Base-by-base conservation (phyloP, 495 filamentous ascomycete genomes). In the Ascobolus immersus region DNA sequence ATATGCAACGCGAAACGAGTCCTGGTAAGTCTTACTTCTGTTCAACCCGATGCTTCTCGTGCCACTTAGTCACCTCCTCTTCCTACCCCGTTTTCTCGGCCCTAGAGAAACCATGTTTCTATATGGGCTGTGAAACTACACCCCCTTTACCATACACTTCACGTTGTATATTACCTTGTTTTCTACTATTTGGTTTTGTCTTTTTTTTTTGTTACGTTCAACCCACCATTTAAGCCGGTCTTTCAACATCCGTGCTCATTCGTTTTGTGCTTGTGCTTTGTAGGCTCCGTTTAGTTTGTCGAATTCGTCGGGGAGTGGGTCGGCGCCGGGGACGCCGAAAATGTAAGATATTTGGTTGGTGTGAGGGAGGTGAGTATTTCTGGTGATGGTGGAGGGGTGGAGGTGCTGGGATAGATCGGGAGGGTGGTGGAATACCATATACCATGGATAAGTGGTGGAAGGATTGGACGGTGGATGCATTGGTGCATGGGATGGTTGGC, bases 1-100 rank as follows among this genome's bases (percentile, higher is more conserved):
- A 77, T 96, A 38, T 89, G 75, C 50, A 86, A 82, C 50, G 89
- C 82, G 17, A 91, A 91, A 57, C 76, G 79, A 51, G 86, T 92
- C 35, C 50, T 94, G 52, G 86, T 90, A 61, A 54, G 79, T 64
- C n/a, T n/a, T n/a, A n/a, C n/a, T n/a, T n/a, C n/a, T n/a, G n/a
- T n/a, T n/a, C n/a, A n/a, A n/a, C n/a, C n/a, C n/a, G n/a, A n/a
- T 28, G 32, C 19, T 4, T 3, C 10, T 24, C 19, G 19, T 1
- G 8, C 2, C 32, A 12, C 3, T 21, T 12, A 9, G n/a, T 4
- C 35, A 9, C 4, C 17, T 17, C 12, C 9, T 23, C 21, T 28
- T 18, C 25, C 11, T 17, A 8, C n/a, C 2, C 17, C 0, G 8
- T 21, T 17, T 13, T n/a, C 2, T 18, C n/a, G 13, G 24, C n/a